A percentile compares a stretch with the other conserved stretches of the same genome.
phyloP scores from a whole-genome alignment of 305 asterid genomes.

The Fraxinus nigra region DNA sequence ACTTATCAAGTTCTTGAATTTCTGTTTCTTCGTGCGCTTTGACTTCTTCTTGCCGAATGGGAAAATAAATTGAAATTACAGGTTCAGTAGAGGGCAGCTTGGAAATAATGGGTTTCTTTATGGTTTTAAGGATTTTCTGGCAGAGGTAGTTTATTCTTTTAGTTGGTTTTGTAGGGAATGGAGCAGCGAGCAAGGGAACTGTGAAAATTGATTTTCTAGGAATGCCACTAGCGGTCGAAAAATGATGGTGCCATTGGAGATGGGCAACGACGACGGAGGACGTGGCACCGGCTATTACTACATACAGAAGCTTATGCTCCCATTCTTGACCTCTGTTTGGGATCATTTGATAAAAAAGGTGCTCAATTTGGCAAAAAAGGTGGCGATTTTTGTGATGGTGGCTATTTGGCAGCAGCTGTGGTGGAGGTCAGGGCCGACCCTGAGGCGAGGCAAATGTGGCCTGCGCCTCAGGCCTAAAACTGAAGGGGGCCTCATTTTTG shows the following conservation, averaged over 20 bases:
- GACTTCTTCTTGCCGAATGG: conserved; percentile 24
- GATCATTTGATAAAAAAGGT: no score
- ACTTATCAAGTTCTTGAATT: no score
- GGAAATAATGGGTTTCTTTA: conserved; percentile 35
- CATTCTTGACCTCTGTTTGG: no score
- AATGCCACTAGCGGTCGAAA: conserved; percentile 10
- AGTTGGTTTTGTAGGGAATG: conserved; percentile 38
- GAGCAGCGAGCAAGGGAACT: conserved; percentile 29
- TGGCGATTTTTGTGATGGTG: no score
- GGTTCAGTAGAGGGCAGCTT: conserved; percentile 31
- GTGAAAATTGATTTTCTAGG: conserved; percentile 21
- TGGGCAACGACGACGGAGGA: conserved; percentile 23
- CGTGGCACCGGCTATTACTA: conserved; percentile 43
- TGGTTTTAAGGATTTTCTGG: conserved; percentile 66
- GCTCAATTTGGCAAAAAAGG: no score
- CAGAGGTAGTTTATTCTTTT: conserved; percentile 77
- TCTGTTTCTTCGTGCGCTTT: conserved; percentile 16
- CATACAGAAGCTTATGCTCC: no score
- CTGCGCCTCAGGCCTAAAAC: no score
- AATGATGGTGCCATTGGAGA: conserved; percentile 23
- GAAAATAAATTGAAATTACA: conserved; percentile 27
- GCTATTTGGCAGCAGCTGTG: no score
- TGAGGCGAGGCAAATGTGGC: no score
- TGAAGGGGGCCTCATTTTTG: no score
- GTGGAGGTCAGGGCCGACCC: no score